These are phyloP conservation scores for Aegilops bicornis DNA, from an alignment of 176 grass and related monocot genomes.

Conservation along the genomic window DNA sequence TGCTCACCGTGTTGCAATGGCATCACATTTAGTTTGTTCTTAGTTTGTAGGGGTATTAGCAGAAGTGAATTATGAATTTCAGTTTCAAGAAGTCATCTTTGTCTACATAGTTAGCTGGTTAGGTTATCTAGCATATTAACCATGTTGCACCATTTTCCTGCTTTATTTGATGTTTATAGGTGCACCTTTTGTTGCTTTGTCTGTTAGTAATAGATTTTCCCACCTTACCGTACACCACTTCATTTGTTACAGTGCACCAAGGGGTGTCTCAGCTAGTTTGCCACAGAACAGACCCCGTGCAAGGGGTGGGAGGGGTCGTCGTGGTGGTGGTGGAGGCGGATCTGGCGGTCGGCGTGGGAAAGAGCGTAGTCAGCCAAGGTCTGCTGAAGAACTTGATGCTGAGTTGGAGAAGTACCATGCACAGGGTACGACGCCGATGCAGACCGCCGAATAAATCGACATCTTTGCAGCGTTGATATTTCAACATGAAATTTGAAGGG, in stretches of 20 bases:
- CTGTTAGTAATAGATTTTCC: background rate
- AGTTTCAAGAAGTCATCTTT: background rate
- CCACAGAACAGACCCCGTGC: constrained; percentile 42
- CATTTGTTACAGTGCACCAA: constrained; percentile 58
- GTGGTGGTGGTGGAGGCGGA: constrained; percentile 25
- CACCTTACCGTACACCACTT: constrained; percentile 10
- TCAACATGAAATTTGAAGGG: constrained; percentile 39
- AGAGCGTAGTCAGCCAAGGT: constrained; percentile 51
- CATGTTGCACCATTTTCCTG: background rate
- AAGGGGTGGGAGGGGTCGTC: constrained; percentile 44
- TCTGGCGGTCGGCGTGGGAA: constrained; percentile 63
- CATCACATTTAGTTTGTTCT: background rate
- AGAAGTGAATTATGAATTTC: background rate
- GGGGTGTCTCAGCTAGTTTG: constrained; percentile 31
- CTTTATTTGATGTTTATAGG: background rate
- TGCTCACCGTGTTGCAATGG: background rate
- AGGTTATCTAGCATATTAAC: background rate
- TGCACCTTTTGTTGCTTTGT: background rate
- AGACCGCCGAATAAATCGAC: constrained; percentile 61
- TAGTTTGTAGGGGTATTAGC: background rate
- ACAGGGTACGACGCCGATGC: constrained; percentile 49
- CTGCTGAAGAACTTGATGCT: constrained; percentile 89
- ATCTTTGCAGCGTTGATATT: constrained; percentile 27
- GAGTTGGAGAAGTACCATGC: constrained; percentile 98
- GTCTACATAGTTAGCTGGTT: background rate